Conservation (phyloP, 2,329 filamentous ascomycete genomes). For the Penicillium brevicompactum region DNA sequence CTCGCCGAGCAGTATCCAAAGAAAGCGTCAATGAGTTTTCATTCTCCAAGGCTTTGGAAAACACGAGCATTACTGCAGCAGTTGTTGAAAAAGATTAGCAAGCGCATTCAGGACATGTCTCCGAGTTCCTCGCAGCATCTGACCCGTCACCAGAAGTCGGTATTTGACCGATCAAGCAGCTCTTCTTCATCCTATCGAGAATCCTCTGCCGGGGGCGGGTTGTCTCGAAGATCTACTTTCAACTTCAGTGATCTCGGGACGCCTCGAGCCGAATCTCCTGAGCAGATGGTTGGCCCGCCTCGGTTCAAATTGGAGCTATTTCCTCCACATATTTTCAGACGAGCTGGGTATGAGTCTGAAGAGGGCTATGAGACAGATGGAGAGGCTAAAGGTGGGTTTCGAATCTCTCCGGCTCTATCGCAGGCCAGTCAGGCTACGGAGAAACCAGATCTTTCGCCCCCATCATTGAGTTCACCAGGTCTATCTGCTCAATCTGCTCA, state of each 20-base stretch:
- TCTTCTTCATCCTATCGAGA: conserved; percentile 47
- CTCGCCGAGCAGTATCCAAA: conserved; percentile 44
- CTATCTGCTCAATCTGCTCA: conserved; percentile 12
- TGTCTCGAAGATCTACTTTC: conserved; percentile 36
- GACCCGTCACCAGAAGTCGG: conserved; percentile 42
- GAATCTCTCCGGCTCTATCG: conserved; percentile 32
- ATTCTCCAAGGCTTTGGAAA: conserved; percentile 30
- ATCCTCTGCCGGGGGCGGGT: conserved; percentile 42
- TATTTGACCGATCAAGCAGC: conserved; percentile 51
- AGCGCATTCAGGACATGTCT: conserved; percentile 46
- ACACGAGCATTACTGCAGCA: conserved; percentile 39
- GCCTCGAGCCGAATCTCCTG: conserved; percentile 37
- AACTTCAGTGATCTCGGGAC: conserved; percentile 34
- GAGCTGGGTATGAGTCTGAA: conserved; percentile 28
- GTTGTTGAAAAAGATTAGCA: conserved; percentile 39
- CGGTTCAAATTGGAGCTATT: conserved; percentile 35
- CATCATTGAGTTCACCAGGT: conserved; percentile 26
- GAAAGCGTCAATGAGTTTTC: conserved; percentile 25
- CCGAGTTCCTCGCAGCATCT: conserved; percentile 46
- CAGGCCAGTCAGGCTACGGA: conserved; percentile 36
- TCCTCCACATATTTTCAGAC: conserved; percentile 36
- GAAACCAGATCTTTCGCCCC: conserved; percentile 23
- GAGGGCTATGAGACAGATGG: conserved; percentile 38
- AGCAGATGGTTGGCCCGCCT: conserved; percentile 26
- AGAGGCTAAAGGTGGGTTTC: conserved; percentile 27